Conservation (phyloP, 169 alveolate genomes). For the Plasmodium billcollinsi region DNA sequence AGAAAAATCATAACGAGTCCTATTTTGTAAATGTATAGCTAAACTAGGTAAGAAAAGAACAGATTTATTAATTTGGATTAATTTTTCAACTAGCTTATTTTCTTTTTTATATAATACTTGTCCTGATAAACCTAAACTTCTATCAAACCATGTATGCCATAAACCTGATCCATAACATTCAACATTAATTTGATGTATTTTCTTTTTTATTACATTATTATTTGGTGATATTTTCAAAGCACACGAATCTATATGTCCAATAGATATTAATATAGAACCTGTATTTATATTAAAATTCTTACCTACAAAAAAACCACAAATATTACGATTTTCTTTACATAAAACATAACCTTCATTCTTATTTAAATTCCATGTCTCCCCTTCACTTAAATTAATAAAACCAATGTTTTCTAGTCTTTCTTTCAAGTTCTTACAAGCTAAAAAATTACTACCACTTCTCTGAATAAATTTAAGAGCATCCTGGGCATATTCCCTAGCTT, state of each 20-base stretch:
- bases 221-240: conserved; percentile 57
- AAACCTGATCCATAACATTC: conserved; percentile 96
- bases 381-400: conserved; percentile 36
- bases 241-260: conserved; percentile 70
- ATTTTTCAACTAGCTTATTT: conserved; percentile 85
- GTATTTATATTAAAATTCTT: conserved; percentile 43
- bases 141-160: conserved; percentile 99
- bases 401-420: conserved; percentile 28
- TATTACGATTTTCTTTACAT: conserved; percentile 51
- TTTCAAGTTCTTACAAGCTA: conserved; percentile 55
- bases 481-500: conserved; percentile 69
- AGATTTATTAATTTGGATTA: conserved; percentile 92
- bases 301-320: conserved; percentile 59
- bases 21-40: conserved; percentile 93
- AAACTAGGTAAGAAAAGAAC: conserved; percentile 94
- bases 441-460: conserved; percentile 60
- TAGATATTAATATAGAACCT: conserved; percentile 54
- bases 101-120: conserved; percentile 91
- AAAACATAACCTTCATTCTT: conserved; percentile 70
- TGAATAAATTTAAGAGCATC: conserved; percentile 33
- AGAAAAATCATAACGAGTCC: conserved; percentile 88
- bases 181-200: conserved; percentile 46
- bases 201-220: conserved; percentile 24
- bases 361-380: conserved; percentile 54
- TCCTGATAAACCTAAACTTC: conserved; percentile 97